Conservation (phyloP, 805 yeast genomes). For the Candida nanaspora region DNA sequence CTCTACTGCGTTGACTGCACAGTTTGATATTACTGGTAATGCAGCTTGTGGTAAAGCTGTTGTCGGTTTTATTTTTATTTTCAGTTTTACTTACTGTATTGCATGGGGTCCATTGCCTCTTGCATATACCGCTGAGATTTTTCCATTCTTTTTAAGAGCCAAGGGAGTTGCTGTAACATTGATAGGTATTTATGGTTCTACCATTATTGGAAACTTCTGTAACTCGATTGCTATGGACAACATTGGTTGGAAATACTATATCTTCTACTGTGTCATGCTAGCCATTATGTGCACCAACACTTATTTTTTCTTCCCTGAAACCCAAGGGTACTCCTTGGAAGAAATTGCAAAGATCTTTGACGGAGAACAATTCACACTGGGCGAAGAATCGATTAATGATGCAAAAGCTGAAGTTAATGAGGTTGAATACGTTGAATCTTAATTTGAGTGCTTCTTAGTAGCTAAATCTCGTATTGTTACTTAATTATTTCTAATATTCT, state of each 20-base stretch:
- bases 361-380: too few species aligned
- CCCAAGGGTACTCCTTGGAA: conserved; percentile 32
- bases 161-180: conserved; percentile 47
- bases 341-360: conserved; percentile 40
- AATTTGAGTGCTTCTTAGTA: too few species aligned
- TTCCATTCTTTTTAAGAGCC: conserved; percentile 51
- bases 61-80: conserved; percentile 11
- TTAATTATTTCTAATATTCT: too few species aligned
- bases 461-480: too few species aligned
- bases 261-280: conserved; percentile 27
- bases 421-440: too few species aligned
- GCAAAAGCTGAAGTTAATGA: too few species aligned
- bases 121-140: conserved; percentile 55
- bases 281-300: conserved; percentile 15
- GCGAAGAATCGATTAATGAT: too few species aligned
- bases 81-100: conserved; percentile 32
- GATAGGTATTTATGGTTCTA: conserved; percentile 9
- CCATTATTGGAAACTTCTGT: conserved; percentile 15
- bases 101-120: conserved; percentile 40
- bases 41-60: too few species aligned
- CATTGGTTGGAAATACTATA: conserved; percentile 30
- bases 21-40: conserved; percentile 23
- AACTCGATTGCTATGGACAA: conserved; percentile 32
- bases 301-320: conserved; percentile 41
- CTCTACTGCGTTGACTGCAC: conserved; percentile 41